Percentiles rank a stretch among this genome's conserved stretches.
Evolutionary conservation across 2,329 filamentous ascomycete species (phyloP).

Genomic region (Sporothrix protearum): DNA sequence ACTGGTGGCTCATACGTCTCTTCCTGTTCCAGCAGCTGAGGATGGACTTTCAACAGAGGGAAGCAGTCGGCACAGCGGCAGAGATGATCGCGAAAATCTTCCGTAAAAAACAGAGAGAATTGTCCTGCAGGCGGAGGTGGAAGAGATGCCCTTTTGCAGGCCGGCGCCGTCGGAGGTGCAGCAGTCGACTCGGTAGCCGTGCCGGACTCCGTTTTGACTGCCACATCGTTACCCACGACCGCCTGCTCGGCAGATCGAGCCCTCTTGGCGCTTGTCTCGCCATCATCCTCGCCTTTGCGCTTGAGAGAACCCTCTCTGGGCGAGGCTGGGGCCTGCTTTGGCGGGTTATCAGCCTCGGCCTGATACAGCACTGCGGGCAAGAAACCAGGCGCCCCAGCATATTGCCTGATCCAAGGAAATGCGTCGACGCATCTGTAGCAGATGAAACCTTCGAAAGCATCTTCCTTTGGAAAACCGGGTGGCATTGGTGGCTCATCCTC

Average conservation of each 20-base stretch:
- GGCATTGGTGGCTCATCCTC: constrained; percentile 62
- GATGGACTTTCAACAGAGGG: constrained; percentile 63
- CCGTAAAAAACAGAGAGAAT: constrained; percentile 79
- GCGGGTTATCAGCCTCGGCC: constrained; percentile 25
- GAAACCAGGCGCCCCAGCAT: constrained; percentile 77
- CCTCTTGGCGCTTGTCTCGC: constrained; percentile 47
- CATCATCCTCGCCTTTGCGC: constrained; percentile 60
- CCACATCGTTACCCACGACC: neutral
- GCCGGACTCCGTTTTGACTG: constrained; percentile 22
- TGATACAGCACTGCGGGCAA: constrained; percentile 63
- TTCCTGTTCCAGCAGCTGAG: constrained; percentile 88
- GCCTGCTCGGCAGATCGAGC: constrained; percentile 31
- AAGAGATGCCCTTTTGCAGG: constrained; percentile 61
- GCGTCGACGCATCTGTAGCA: constrained; percentile 92
- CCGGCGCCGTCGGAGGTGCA: neutral
- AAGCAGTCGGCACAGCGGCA: constrained; percentile 85
- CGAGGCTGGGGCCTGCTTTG: constrained; percentile 9
- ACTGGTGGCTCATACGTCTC: constrained; percentile 89
- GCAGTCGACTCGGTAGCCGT: neutral
- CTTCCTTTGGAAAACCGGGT: constrained; percentile 81
- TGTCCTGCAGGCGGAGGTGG: constrained; percentile 52
- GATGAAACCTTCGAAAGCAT: constrained; percentile 83
- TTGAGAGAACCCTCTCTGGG: constrained; percentile 49
- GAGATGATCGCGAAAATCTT: constrained; percentile 73
- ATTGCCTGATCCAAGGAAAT: constrained; percentile 86